These are phyloP conservation scores for Coemansia javaensis DNA, from an alignment of 192 early-diverging fungal genomes.

Conservation along the genomic window DNA sequence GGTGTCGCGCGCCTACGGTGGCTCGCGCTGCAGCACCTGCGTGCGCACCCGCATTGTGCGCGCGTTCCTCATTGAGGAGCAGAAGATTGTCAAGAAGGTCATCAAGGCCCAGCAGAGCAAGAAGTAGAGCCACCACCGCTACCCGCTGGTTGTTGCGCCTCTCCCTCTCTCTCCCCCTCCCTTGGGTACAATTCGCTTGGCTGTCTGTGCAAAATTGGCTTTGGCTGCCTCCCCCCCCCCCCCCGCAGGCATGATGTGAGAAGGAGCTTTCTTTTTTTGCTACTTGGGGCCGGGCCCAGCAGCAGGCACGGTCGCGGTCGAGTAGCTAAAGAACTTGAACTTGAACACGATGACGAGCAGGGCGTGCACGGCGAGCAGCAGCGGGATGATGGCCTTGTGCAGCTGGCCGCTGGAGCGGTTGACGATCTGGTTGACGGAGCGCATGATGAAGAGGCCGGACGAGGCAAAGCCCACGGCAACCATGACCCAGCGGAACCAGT, in stretches of 20 bases:
- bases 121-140: slow-evolving; percentile 49
- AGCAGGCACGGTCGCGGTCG: slow-evolving; percentile 14
- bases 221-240: too few relatives aligned
- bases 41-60: slow-evolving; percentile 86
- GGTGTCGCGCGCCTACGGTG: slow-evolving; percentile 96
- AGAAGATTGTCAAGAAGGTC: slow-evolving; percentile 99
- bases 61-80: slow-evolving; percentile 99
- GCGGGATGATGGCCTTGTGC: slow-evolving; percentile 64
- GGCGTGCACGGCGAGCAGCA: slow-evolving; percentile 62
- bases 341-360: slow-evolving; percentile 75
- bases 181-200: too few relatives aligned
- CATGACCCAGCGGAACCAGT: slow-evolving; percentile 78
- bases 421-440: slow-evolving; percentile 54
- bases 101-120: slow-evolving; percentile 74
- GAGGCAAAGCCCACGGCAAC: slow-evolving; percentile 69
- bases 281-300: neutral
- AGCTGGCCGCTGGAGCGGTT: slow-evolving; percentile 65
- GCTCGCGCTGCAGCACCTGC: slow-evolving; percentile 89
- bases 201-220: too few relatives aligned
- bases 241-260: too few relatives aligned
- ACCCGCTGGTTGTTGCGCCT: too few relatives aligned
- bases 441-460: slow-evolving; percentile 58
- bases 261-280: neutral
- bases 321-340: slow-evolving; percentile 79
- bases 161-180: too few relatives aligned